Percentiles rank a stretch among this genome's conserved stretches.
phyloP scores from a whole-genome alignment of 2,329 filamentous ascomycete species.

The Colletotrichum sp. region DNA sequence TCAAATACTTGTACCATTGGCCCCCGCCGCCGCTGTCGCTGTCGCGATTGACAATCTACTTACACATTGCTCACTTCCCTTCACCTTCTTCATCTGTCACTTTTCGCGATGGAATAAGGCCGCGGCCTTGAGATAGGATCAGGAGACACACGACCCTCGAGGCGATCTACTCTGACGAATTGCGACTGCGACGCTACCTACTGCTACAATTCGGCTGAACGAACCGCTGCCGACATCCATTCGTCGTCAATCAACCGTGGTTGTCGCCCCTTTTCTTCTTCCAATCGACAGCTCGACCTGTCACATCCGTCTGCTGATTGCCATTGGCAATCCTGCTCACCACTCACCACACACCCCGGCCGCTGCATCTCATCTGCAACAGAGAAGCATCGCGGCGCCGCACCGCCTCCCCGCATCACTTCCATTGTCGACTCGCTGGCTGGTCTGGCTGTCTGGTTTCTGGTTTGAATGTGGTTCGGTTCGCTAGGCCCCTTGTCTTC shows the following conservation, averaged over 20 bases:
- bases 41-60: not conserved
- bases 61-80: not conserved
- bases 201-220: not conserved
- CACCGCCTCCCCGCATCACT: not conserved
- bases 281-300: not conserved
- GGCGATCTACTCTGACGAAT: not conserved
- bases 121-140: not conserved
- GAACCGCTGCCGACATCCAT: not conserved
- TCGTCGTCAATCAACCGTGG: not conserved
- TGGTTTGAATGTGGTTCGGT: not conserved
- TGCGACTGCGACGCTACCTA: not conserved
- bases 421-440: not conserved
- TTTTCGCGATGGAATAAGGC: not conserved
- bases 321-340: not conserved
- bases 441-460: not conserved
- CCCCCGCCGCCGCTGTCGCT: not conserved
- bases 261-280: not conserved
- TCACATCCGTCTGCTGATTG: not conserved
- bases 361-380: not conserved
- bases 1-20: not conserved
- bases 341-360: not conserved
- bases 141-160: not conserved
- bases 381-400: constrained; percentile 1
- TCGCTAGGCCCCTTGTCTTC: not conserved
- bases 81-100: not conserved